Evolutionary conservation across 768 basidiomycete species (phyloP).

Genomic region (Symmetrospora coprosmae): DNA sequence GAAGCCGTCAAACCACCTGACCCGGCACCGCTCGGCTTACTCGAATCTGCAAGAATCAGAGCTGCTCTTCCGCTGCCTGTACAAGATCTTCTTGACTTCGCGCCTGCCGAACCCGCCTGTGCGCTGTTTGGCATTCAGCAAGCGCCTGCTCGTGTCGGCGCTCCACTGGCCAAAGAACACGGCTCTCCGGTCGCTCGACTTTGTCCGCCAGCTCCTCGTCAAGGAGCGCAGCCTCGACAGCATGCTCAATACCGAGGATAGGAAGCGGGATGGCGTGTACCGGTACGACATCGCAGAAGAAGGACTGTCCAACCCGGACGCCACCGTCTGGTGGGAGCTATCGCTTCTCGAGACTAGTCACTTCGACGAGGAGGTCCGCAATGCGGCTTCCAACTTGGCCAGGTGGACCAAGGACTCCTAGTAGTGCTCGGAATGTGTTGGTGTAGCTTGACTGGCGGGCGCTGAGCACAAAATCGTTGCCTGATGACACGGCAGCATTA

Average conservation of each 20-base stretch:
- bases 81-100: conserved; percentile 65
- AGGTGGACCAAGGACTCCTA: conserved; percentile 18
- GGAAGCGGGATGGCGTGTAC: conserved; percentile 69
- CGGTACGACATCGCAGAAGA: conserved; percentile 77
- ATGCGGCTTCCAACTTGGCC: conserved; percentile 44
- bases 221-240: conserved; percentile 70
- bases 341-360: conserved; percentile 45
- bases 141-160: conserved; percentile 68
- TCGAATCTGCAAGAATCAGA: conserved; percentile 36
- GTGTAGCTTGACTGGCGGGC: too few relatives aligned
- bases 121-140: conserved; percentile 80
- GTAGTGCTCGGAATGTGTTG: too few relatives aligned
- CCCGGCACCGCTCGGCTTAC: conserved; percentile 24
- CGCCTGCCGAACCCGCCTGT: conserved; percentile 47
- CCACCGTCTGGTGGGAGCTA: conserved; percentile 75
- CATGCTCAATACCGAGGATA: conserved; percentile 72
- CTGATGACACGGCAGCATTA: too few relatives aligned
- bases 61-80: conserved; percentile 73
- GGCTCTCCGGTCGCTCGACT: conserved; percentile 55
- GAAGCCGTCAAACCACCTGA: conserved; percentile 34
- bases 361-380: conserved; percentile 53
- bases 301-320: conserved; percentile 49
- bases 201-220: conserved; percentile 56
- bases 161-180: conserved; percentile 63
- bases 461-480: too few relatives aligned